These are phyloP conservation scores for Sporothrix mexicana DNA, from an alignment of 2,329 filamentous ascomycete species.

Conservation along the genomic window DNA sequence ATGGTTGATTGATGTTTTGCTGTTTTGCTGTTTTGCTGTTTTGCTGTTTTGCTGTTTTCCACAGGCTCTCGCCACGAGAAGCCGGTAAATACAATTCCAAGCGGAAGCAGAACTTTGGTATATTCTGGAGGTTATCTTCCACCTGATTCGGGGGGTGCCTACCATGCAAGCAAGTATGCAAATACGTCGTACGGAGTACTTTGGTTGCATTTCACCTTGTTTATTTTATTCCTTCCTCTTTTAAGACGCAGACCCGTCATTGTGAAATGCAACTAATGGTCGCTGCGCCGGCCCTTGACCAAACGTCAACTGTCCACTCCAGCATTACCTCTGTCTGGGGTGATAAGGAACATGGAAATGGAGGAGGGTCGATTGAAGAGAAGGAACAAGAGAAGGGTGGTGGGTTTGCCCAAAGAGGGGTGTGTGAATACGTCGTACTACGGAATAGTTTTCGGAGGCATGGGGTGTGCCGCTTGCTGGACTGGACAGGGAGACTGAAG, in stretches of 20 bases:
- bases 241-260: conserved; percentile 2
- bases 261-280: conserved; percentile 23
- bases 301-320: conserved; percentile 26
- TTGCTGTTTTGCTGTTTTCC: too few species aligned
- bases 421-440: conserved; percentile 27
- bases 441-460: neutral
- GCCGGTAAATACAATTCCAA: too few species aligned
- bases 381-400: neutral
- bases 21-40: too few species aligned
- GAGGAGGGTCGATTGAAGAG: conserved; percentile 4
- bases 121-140: too few species aligned
- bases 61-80: too few species aligned
- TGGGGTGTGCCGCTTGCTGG: conserved; percentile 29
- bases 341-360: conserved; percentile 10
- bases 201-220: neutral
- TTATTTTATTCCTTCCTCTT: conserved; percentile 3
- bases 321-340: conserved; percentile 13
- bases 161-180: too few species aligned
- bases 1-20: too few species aligned
- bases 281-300: conserved; percentile 25
- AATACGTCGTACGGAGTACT: too few species aligned
- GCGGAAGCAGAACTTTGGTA: too few species aligned
- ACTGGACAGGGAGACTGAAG: conserved; percentile 2
- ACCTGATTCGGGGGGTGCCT: too few species aligned
- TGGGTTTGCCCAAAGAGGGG: neutral